Conservation (phyloP, 2,329 filamentous ascomycete species). For the Falciphora oryzae region DNA sequence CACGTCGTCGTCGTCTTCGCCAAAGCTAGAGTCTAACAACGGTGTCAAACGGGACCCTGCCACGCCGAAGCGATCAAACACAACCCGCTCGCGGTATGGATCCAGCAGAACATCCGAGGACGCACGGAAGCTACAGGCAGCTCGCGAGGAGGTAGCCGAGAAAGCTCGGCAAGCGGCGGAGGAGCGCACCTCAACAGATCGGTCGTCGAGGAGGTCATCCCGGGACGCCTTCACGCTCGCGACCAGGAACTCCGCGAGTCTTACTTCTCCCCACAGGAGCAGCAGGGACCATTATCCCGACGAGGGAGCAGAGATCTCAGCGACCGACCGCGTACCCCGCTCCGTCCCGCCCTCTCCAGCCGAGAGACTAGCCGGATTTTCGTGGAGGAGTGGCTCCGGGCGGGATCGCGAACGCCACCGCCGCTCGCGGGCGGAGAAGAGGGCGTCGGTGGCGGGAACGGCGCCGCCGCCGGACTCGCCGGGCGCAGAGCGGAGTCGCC, state of each 20-base stretch:
- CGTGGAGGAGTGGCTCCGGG: background rate
- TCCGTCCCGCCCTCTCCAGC: background rate
- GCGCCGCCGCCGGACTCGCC: conserved; percentile 17
- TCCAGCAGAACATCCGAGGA: conserved; percentile 18
- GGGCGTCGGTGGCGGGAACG: conserved; percentile 11
- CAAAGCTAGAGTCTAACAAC: conserved; percentile 3
- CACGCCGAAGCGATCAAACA: conserved; percentile 17
- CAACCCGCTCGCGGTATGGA: conserved; percentile 16
- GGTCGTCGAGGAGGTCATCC: conserved; percentile 4
- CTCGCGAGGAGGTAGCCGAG: conserved; percentile 8
- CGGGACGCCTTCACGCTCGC: background rate
- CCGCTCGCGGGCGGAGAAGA: background rate
- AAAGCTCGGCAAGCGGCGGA: conserved; percentile 6
- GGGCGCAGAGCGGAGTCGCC: conserved; percentile 15
- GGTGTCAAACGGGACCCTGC: conserved; percentile 11
- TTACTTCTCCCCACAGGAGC: background rate
- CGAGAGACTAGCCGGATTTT: background rate
- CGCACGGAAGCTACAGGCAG: conserved; percentile 6
- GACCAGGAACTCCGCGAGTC: background rate
- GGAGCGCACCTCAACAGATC: background rate
- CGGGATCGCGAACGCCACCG: background rate
- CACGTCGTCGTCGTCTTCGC: background rate
- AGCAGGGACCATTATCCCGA: background rate
- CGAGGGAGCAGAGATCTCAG: background rate
- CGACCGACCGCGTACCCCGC: background rate